Evolutionary conservation across 2,329 filamentous ascomycete genomes (phyloP).

Genomic region (Monosporascus ibericus): DNA sequence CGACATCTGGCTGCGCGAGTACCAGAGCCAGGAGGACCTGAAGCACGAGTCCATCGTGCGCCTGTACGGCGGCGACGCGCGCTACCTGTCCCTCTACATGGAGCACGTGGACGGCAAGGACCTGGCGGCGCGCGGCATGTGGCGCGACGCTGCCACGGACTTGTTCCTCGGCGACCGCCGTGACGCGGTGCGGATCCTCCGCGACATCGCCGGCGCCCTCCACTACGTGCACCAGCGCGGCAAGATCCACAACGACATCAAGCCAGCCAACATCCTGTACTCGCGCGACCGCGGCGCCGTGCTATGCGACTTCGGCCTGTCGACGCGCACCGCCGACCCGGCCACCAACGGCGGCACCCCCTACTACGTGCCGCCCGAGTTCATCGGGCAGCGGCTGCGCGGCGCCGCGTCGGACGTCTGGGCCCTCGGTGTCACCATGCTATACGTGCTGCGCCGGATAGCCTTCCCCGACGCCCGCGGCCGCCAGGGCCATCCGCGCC

Average conservation of each 20-base stretch:
- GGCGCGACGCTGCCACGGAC: conserved; percentile 42
- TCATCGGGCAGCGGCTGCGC: conserved; percentile 48
- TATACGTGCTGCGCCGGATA: conserved; percentile 52
- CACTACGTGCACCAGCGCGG: conserved; percentile 49
- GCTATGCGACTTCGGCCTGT: conserved; percentile 55
- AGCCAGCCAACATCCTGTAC: conserved; percentile 56
- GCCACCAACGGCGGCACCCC: conserved; percentile 51
- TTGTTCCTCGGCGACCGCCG: conserved; percentile 42
- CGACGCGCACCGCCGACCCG: conserved; percentile 39
- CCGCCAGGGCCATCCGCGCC: conserved; percentile 39
- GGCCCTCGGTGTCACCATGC: conserved; percentile 55
- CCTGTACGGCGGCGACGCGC: conserved; percentile 53
- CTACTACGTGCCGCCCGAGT: conserved; percentile 57
- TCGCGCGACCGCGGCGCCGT: conserved; percentile 52
- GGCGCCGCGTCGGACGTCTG: conserved; percentile 52
- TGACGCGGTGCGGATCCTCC: conserved; percentile 47
- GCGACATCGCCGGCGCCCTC: conserved; percentile 48
- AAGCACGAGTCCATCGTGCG: conserved; percentile 53
- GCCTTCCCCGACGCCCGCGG: conserved; percentile 48
- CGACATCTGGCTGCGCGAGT: conserved; percentile 54
- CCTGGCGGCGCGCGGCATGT: conserved; percentile 41
- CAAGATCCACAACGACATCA: conserved; percentile 57
- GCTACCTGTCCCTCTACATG: conserved; percentile 56
- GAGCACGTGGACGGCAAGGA: conserved; percentile 54
- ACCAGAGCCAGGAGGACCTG: conserved; percentile 48